Evolutionary conservation across 2,329 filamentous ascomycete genomes (phyloP).

Genomic region (Epichloe gansuensis): DNA sequence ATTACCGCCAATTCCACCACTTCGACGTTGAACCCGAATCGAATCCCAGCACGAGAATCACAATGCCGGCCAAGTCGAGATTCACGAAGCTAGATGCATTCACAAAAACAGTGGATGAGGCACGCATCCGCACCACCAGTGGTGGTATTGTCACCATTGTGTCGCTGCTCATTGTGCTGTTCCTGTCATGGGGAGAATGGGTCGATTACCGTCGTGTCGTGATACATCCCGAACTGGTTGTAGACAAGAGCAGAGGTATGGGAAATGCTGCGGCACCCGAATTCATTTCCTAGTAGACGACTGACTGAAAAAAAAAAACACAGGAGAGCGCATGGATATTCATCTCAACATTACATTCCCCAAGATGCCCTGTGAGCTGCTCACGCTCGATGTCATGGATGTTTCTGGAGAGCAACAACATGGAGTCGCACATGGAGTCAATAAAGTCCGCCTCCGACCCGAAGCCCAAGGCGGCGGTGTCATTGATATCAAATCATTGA

Average conservation of each 20-base stretch:
- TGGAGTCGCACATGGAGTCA: conserved; percentile 83
- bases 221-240: conserved; percentile 84
- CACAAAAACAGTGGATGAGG: conserved; percentile 98
- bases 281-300: conserved; percentile 9
- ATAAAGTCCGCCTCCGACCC: conserved; percentile 73
- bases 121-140: conserved; percentile 86
- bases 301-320: conserved; percentile 5
- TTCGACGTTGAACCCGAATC: neutral
- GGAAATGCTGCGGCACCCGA: neutral
- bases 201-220: conserved; percentile 75
- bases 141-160: conserved; percentile 90
- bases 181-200: conserved; percentile 92
- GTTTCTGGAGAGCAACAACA: conserved; percentile 95
- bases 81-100: conserved; percentile 97
- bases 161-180: conserved; percentile 78
- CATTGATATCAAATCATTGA: conserved; percentile 57
- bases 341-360: conserved; percentile 96
- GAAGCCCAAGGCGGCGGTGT: conserved; percentile 61
- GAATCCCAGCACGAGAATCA: neutral
- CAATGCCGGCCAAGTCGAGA: conserved; percentile 81
- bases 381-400: conserved; percentile 98
- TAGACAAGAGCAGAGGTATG: conserved; percentile 89
- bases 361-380: conserved; percentile 81
- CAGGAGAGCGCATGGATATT: conserved; percentile 97
- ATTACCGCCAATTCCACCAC: neutral